Evolutionary conservation across 2,329 filamentous ascomycete species (phyloP).

Genomic region (Helminthosporium solani): DNA sequence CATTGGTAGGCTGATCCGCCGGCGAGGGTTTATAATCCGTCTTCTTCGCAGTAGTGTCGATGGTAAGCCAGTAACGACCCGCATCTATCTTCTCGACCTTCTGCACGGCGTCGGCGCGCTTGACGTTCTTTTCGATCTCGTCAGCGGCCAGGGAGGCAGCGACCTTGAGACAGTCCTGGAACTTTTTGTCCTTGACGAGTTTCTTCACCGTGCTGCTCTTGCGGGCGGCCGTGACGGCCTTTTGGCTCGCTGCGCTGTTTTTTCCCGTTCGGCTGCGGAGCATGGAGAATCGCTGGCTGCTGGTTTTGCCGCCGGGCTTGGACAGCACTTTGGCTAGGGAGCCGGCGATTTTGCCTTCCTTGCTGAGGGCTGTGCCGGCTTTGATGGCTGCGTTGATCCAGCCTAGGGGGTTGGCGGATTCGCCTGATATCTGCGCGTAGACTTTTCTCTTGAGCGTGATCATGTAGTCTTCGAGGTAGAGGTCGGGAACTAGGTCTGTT

Average conservation of each 20-base stretch:
- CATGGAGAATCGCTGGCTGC: not conserved
- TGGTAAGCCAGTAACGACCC: not conserved
- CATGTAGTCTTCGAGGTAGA: constrained; percentile 7
- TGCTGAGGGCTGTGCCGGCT: not conserved
- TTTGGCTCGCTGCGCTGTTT: too few species aligned
- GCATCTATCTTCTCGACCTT: not conserved
- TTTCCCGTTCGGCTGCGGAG: too few species aligned
- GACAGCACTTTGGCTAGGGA: not conserved
- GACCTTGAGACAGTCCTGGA: constrained; percentile 5
- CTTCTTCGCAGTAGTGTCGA: not conserved
- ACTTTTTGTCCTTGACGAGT: constrained; percentile 6
- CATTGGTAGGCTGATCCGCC: not conserved
- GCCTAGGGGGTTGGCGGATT: not conserved
- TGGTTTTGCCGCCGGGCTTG: not conserved
- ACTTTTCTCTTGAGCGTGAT: not conserved
- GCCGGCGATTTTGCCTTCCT: not conserved
- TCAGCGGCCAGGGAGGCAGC: not conserved
- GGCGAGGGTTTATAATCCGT: not conserved
- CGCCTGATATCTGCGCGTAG: not conserved
- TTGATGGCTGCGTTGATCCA: not conserved
- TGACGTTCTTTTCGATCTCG: not conserved
- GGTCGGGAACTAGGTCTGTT: constrained; percentile 2
- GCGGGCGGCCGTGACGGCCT: constrained; percentile 2
- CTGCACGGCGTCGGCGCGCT: not conserved
- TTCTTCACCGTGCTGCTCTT: constrained; percentile 4